Conservation (phyloP, 2,329 filamentous ascomycete genomes). For the Nothophoma quercina region DNA sequence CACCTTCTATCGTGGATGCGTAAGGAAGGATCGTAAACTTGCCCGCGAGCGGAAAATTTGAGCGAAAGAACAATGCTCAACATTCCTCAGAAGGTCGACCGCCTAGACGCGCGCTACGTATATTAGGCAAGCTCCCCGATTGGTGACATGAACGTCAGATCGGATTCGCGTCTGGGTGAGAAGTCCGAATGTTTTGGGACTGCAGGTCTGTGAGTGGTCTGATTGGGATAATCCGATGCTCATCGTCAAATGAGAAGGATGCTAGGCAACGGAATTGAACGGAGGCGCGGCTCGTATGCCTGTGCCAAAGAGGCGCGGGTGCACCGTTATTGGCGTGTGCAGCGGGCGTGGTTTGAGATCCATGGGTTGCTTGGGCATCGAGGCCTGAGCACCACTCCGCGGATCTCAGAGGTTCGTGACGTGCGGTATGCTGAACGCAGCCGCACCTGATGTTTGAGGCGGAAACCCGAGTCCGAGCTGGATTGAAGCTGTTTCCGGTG, state of each 20-base stretch:
- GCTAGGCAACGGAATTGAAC: background rate
- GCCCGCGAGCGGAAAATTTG: background rate
- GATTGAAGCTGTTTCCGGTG: background rate
- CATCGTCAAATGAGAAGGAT: background rate
- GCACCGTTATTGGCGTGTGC: conserved; percentile 1
- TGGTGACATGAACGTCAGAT: background rate
- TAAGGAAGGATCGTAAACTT: background rate
- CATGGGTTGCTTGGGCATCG: background rate
- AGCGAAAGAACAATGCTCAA: background rate
- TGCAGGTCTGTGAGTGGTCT: background rate
- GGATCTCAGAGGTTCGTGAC: background rate
- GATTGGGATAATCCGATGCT: background rate
- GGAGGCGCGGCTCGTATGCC: background rate
- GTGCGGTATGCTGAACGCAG: background rate
- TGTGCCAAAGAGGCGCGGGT: background rate
- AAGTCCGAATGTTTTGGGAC: background rate
- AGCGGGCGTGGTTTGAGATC: background rate
- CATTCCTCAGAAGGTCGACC: background rate
- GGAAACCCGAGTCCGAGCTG: background rate
- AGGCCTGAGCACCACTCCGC: background rate
- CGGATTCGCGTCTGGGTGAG: background rate
- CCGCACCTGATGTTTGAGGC: background rate
- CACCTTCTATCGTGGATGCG: background rate
- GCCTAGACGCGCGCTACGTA: background rate
- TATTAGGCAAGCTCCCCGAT: conserved; percentile 5